These are phyloP conservation scores for Paramicrosporidium saccamoebae DNA, from an alignment of 371 early-diverging fungal genomes.

Conservation along the genomic window DNA sequence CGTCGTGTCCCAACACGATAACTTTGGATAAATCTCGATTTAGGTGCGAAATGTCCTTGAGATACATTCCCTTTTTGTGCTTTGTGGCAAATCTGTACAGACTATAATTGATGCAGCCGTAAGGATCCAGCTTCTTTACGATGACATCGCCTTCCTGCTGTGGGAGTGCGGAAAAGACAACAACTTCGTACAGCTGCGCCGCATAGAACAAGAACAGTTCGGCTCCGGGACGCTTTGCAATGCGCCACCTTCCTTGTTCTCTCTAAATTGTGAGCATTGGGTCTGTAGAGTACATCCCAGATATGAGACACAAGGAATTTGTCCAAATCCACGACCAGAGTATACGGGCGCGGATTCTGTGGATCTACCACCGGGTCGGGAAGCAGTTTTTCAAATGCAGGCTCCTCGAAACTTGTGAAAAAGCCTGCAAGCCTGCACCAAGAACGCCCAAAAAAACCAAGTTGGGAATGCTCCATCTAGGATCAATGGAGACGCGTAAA, in stretches of 20 bases:
- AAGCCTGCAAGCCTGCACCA: too few relatives aligned
- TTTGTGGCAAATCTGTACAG: conserved; percentile 61
- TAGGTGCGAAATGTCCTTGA: conserved; percentile 56
- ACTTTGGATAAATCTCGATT: conserved; percentile 74
- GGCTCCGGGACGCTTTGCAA: conserved; percentile 70
- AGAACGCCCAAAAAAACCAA: too few relatives aligned
- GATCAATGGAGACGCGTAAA: too few relatives aligned
- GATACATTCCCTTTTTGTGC: conserved; percentile 39
- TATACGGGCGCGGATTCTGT: conserved; percentile 36
- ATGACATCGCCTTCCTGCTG: conserved; percentile 39
- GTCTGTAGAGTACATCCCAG: conserved; percentile 37
- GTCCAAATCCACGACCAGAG: conserved; percentile 66
- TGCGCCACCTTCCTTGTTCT: conserved; percentile 70
- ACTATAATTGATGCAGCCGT: conserved; percentile 37
- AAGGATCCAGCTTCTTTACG: conserved; percentile 56
- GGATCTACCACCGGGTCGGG: conserved; percentile 51
- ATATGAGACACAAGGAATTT: conserved; percentile 60
- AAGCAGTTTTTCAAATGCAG: conserved; percentile 43
- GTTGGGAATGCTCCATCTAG: too few relatives aligned
- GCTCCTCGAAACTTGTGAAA: conserved; percentile 11
- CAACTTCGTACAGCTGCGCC: conserved; percentile 65
- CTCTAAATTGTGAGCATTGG: conserved; percentile 9
- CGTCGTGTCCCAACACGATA: conserved; percentile 61
- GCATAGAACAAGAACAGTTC: conserved; percentile 72
- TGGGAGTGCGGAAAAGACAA: conserved; percentile 59